Evolutionary conservation across 2,329 filamentous ascomycete genomes (phyloP).

Genomic region (Ophiosphaerella korrae): DNA sequence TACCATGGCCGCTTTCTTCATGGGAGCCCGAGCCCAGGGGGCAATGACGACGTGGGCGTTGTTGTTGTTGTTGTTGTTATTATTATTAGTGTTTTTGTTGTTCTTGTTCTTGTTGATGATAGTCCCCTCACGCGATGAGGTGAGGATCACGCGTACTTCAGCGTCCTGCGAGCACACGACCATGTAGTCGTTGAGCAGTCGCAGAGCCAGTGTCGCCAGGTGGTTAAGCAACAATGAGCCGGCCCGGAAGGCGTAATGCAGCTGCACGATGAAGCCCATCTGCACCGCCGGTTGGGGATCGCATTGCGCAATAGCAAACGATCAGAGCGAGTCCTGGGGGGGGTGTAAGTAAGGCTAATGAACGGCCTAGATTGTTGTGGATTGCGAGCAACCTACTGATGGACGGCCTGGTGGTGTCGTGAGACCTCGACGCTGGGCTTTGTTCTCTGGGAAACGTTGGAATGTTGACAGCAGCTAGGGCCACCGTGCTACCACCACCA

Average conservation of each 20-base stretch:
- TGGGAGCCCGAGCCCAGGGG: conserved; percentile 1
- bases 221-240: conserved; percentile 2
- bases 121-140: background rate
- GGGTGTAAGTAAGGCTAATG: background rate
- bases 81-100: background rate
- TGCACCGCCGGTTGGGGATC: conserved; percentile 1
- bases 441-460: background rate
- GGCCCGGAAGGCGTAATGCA: conserved; percentile 8
- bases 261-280: conserved; percentile 12
- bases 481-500: background rate
- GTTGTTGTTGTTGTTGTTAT: background rate
- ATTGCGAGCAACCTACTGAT: background rate
- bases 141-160: conserved; percentile 15
- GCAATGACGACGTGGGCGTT: background rate
- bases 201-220: conserved; percentile 9
- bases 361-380: no score
- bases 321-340: background rate
- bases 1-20: conserved; percentile 19
- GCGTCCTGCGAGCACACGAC: conserved; percentile 10
- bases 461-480: background rate
- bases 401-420: background rate
- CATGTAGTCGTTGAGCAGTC: conserved; percentile 11
- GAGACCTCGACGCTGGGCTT: background rate
- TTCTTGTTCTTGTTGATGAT: background rate
- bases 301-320: conserved; percentile 4